Evolutionary conservation across 2,329 filamentous ascomycete genomes (phyloP).

Genomic region (Cladophialophora chaetospira): DNA sequence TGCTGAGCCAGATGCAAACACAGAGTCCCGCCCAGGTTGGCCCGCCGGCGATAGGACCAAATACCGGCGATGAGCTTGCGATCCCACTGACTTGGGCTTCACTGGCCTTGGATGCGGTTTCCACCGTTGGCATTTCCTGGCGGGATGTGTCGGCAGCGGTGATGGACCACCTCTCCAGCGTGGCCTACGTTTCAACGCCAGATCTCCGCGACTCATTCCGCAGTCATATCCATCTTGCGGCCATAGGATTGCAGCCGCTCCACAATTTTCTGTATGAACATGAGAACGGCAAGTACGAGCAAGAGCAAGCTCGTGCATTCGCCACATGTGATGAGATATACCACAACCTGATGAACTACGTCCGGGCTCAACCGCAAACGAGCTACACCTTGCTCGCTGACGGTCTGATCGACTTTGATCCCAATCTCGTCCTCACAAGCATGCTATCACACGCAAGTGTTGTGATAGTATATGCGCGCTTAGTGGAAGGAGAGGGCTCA

Average conservation of each 20-base stretch:
- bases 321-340: conserved; percentile 32
- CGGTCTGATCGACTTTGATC: conserved; percentile 32
- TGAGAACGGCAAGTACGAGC: conserved; percentile 20
- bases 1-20: conserved; percentile 28
- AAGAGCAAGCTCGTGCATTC: conserved; percentile 17
- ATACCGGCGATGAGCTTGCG: conserved; percentile 27
- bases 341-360: conserved; percentile 32
- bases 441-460: conserved; percentile 28
- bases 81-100: conserved; percentile 30
- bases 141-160: conserved; percentile 31
- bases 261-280: conserved; percentile 31
- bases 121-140: conserved; percentile 32
- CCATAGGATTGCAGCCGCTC: conserved; percentile 32
- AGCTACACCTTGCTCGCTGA: conserved; percentile 32
- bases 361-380: conserved; percentile 22
- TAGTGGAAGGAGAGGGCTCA: conserved; percentile 21
- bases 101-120: conserved; percentile 28
- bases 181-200: conserved; percentile 31
- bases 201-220: conserved; percentile 31
- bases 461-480: conserved; percentile 29
- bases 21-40: conserved; percentile 31
- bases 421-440: conserved; percentile 30
- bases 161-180: conserved; percentile 31
- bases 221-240: conserved; percentile 29
- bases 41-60: conserved; percentile 26